These are phyloP conservation scores for Diplodia scrobiculata DNA, from an alignment of 2,329 filamentous ascomycete species.

Conservation along the genomic window DNA sequence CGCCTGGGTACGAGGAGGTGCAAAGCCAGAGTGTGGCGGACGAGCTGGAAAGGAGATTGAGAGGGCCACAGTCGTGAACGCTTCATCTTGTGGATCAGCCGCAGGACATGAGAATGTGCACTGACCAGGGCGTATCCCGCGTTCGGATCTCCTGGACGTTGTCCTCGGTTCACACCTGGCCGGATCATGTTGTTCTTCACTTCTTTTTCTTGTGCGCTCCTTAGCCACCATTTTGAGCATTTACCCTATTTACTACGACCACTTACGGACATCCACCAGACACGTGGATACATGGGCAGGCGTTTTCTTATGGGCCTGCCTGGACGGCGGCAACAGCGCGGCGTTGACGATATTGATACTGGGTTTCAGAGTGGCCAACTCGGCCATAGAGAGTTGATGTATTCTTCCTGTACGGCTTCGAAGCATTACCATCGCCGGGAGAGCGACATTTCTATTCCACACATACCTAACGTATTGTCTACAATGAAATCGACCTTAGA, in stretches of 20 bases:
- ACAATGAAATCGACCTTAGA: background rate
- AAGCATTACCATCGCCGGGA: background rate
- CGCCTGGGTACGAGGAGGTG: constrained; percentile 88
- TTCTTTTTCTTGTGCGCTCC: background rate
- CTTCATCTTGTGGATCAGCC: no score
- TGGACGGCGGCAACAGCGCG: constrained; percentile 34
- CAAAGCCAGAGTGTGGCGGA: constrained; percentile 78
- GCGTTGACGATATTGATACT: constrained; percentile 33
- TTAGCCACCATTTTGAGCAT: background rate
- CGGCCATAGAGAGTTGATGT: constrained; percentile 4
- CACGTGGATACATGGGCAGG: constrained; percentile 23
- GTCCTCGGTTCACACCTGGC: background rate
- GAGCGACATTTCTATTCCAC: background rate
- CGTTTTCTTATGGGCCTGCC: constrained; percentile 20
- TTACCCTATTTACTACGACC: background rate
- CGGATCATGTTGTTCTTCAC: background rate
- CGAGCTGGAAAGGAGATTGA: constrained; percentile 62
- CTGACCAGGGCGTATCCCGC: background rate
- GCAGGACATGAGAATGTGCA: background rate
- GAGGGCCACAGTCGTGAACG: constrained; percentile 32
- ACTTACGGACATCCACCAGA: background rate
- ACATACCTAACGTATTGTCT: background rate
- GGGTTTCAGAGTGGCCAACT: background rate
- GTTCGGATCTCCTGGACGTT: background rate
- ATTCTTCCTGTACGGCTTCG: constrained; percentile 9